Percentiles rank a stretch among this genome's conserved stretches.
Evolutionary conservation across 164 flowering plant genomes (phyloP).

Genomic region (Kalanchoe fedtschenkoi): DNA sequence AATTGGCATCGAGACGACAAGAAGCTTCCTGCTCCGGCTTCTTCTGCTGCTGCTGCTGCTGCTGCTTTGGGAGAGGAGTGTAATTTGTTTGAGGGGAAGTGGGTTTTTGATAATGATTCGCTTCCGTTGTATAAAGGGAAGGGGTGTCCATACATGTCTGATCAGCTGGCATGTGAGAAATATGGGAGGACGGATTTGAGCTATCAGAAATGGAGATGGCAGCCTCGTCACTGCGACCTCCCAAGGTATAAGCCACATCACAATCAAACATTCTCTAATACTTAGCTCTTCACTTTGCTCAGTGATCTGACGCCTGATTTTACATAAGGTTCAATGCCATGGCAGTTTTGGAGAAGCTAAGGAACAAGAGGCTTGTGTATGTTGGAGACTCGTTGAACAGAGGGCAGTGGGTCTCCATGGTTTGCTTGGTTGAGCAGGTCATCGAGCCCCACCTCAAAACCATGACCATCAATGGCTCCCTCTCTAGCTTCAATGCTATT

Average conservation of each 20-base stretch:
- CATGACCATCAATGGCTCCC: slow-evolving; percentile 44
- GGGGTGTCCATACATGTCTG: slow-evolving; percentile 69
- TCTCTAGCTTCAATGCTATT: slow-evolving; percentile 42
- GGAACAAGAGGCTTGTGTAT: too few relatives aligned
- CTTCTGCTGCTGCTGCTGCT: too few relatives aligned
- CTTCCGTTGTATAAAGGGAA: slow-evolving; percentile 62
- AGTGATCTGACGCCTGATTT: background rate
- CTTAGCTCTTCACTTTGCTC: slow-evolving; percentile 8
- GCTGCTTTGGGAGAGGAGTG: slow-evolving; percentile 14
- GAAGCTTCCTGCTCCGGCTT: too few relatives aligned
- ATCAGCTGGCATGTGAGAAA: slow-evolving; percentile 74
- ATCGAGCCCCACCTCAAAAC: slow-evolving; percentile 34
- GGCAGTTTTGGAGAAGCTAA: slow-evolving; percentile 57
- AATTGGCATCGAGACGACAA: too few relatives aligned
- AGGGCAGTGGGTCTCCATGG: slow-evolving; percentile 82
- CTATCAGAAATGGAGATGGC: slow-evolving; percentile 87
- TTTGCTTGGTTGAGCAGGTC: slow-evolving; percentile 46
- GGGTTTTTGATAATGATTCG: slow-evolving; percentile 67
- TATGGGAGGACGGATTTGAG: slow-evolving; percentile 63
- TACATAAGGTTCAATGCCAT: slow-evolving; percentile 78
- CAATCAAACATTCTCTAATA: background rate
- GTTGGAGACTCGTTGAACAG: too few relatives aligned
- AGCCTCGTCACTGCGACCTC: slow-evolving; percentile 70
- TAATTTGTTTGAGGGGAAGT: slow-evolving; percentile 60
- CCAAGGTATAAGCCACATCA: slow-evolving; percentile 38